A percentile compares a stretch with the other conserved stretches of the same genome.
phyloP scores from a whole-genome alignment of 2,329 filamentous ascomycete species.

The Corinectria fuckeliana region DNA sequence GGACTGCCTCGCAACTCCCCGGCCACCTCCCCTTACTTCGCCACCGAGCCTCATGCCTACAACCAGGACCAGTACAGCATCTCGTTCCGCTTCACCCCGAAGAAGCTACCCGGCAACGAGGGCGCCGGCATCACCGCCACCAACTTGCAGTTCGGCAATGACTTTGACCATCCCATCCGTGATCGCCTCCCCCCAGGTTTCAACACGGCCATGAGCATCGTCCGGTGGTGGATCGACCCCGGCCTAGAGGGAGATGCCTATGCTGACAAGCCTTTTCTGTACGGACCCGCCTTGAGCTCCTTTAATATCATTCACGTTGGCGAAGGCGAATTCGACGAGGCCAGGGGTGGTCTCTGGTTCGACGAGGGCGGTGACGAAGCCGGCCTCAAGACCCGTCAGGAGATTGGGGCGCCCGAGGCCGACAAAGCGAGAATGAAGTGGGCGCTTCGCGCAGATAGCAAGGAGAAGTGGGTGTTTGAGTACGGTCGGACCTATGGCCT shows the following conservation, averaged over 20 bases:
- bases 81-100: constrained; percentile 78
- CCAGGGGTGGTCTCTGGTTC: constrained; percentile 61
- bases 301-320: constrained; percentile 81
- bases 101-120: constrained; percentile 44
- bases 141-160: constrained; percentile 90
- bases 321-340: constrained; percentile 52
- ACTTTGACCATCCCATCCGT: constrained; percentile 90
- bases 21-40: constrained; percentile 78
- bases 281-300: constrained; percentile 79
- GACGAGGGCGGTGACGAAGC: constrained; percentile 70
- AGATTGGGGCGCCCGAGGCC: constrained; percentile 58
- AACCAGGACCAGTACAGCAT: constrained; percentile 85
- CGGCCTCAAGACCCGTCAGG: constrained; percentile 54
- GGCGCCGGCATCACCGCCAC: constrained; percentile 64
- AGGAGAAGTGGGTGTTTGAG: constrained; percentile 61
- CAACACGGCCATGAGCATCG: constrained; percentile 80
- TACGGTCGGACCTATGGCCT: constrained; percentile 59
- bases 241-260: constrained; percentile 90
- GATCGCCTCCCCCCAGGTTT: constrained; percentile 88
- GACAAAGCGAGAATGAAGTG: constrained; percentile 64
- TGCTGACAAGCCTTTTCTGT: constrained; percentile 84
- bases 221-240: constrained; percentile 91
- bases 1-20: constrained; percentile 78
- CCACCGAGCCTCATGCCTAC: constrained; percentile 67
- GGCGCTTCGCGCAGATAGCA: constrained; percentile 57